Base-by-base conservation (phyloP, 2,329 filamentous ascomycete genomes). In the Stemphylium lycopersici region DNA sequence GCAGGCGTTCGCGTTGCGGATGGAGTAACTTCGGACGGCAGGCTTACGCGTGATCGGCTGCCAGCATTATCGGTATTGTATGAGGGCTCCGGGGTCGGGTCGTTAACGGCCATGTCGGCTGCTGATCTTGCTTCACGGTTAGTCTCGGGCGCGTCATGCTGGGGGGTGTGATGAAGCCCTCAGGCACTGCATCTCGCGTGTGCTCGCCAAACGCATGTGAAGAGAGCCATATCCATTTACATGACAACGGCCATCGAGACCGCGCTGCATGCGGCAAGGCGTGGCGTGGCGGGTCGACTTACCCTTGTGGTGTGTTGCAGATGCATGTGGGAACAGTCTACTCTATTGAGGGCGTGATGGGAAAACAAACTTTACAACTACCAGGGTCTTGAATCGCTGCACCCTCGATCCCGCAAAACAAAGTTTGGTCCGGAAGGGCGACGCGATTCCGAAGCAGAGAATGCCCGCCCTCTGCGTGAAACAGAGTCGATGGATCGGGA, bases 41-140 rank as follows among this genome's bases (percentile, higher is more conserved):
- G 46, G 53, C 56, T 59, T 49, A 48, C 46, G 18, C 48, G 53
- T 55, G 61, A 61, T 56, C 47, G 44, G 52, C 59, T 48, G 41
- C 55, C 54, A 55, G 57, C 50, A 64, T 59, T 29, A 37, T 48
- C 58, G 48, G 53, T 58, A 44, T 58, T 42, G 53, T 49, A 36
- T 48, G 43, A 49, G 45, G 47, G 37, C 41, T 45, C 40, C 32
- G 42, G 54, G 42, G 36, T 39, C 49, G 39, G 44, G 44, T 55
- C 59, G 52, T 29, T 31, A 38, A 52, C 42, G 41, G 36, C 24
- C 55, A 60, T 56, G 37, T 52, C 29, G 45, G 51, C 42, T 40
- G 51, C 26, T 51, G 49, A 46, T 46, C 16, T 26, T 51, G 52
- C 54, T 50, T 48, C 16, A 44, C 33, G 36, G 47, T 65, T 60